Evolutionary conservation across 345 rosid genomes (phyloP), one percentile per base, ranked within the genome.

Genomic region (Pugionium cornutum): DNA sequence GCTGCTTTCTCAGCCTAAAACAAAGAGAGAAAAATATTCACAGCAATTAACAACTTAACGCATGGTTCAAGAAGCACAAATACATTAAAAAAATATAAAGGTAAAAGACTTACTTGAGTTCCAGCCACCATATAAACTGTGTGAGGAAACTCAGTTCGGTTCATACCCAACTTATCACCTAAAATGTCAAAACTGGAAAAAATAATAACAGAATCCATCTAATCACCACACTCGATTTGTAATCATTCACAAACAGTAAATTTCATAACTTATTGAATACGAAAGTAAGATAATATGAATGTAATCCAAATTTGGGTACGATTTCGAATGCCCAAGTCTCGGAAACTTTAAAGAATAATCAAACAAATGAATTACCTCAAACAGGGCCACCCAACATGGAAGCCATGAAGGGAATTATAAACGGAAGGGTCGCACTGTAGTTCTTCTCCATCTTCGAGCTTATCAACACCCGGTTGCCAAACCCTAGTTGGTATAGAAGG

Each of bases 381-480:
- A 78, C 95, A 91, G 4, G 99, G 95, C 97, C 97, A 91, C 28
- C 95, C 96, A 50, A 89, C 80, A 70, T 84, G 92, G 79, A 95
- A 87, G 40, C 82, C 99, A 28, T 89, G 89, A 68, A 95, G 97
- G 18, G 87, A 87, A 74, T 91, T 91, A 52, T 95, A 91, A 49
- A 77, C 97, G 66, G 97, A 85, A 11, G 89, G 87, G 68, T 91
- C 99, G 44, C 95, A 91, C 77, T 88, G 96, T 56, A 95, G 99
- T 69, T 91, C 97, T 62, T 95, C 97, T 53, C 89, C 99, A 48
- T 91, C 97, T 82, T 86, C 96, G 25, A 91, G 77, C 78, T 84
- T 83, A 79, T 95, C 97, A 1, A 91, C 97, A 51, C 99, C 99
- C 56, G 97, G 97, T 66, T 85, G 95, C 99, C 97, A 95, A 65